phyloP scores from a whole-genome alignment of 495 filamentous ascomycete genomes.

The Evernia prunastri region DNA sequence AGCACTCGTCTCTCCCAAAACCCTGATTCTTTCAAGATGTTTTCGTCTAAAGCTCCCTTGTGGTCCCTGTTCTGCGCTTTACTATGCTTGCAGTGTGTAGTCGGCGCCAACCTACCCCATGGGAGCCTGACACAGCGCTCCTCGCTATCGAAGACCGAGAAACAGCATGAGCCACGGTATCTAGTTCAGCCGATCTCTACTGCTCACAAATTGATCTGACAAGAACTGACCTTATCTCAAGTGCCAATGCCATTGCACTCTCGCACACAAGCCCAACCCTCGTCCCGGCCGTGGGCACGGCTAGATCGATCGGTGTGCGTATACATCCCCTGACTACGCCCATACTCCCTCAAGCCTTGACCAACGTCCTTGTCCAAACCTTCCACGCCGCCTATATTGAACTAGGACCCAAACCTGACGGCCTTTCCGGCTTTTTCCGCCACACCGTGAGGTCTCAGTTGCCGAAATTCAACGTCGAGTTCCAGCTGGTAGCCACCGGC shows the following conservation, averaged over 20 bases:
- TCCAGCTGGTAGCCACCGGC: neutral
- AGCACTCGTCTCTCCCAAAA: neutral
- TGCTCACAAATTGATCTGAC: neutral
- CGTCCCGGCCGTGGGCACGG: neutral
- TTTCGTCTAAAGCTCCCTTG: neutral
- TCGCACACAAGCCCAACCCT: neutral
- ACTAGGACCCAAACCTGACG: neutral
- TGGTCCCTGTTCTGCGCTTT: neutral
- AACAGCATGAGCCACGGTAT: neutral
- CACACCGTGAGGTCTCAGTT: neutral
- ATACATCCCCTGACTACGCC: neutral
- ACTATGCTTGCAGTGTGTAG: neutral
- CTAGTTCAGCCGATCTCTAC: neutral
- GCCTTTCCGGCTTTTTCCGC: neutral
- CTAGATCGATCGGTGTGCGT: neutral
- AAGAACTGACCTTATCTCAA: neutral
- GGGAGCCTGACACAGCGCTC: neutral
- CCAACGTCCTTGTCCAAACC: neutral
- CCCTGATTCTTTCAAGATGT: neutral
- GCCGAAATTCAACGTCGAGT: slow-evolving; percentile 1
- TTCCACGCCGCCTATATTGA: neutral
- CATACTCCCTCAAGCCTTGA: neutral
- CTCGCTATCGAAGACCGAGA: neutral
- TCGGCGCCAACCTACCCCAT: neutral
- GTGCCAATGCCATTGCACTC: neutral